These are phyloP conservation scores for Conticribra weissflogii DNA, from an alignment of 108 stramenopile genomes.

Conservation along the genomic window DNA sequence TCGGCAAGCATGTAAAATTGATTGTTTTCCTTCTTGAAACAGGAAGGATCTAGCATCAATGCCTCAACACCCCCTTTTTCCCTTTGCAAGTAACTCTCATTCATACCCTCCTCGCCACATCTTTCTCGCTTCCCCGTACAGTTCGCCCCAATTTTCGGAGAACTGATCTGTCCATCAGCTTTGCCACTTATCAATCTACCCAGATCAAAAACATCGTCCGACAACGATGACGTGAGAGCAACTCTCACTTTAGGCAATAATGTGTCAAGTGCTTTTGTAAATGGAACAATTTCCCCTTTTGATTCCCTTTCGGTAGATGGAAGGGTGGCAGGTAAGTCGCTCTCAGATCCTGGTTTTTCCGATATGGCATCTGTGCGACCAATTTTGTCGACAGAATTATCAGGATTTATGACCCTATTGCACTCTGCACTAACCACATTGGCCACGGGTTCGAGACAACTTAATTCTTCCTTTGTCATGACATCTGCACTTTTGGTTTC, in stretches of 20 bases:
- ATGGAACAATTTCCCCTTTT: neutral
- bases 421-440: too few relatives aligned
- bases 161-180: neutral
- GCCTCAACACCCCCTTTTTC: neutral
- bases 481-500: too few relatives aligned
- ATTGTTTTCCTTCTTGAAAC: neutral
- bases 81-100: too few relatives aligned
- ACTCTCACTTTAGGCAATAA: neutral
- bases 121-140: neutral
- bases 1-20: neutral
- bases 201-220: neutral
- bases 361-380: too few relatives aligned
- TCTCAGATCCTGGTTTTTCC: too few relatives aligned
- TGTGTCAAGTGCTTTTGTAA: neutral
- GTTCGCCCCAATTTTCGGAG: neutral
- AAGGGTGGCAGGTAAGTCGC: too few relatives aligned
- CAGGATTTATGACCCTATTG: too few relatives aligned
- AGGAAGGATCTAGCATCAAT: neutral
- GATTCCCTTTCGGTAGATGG: too few relatives aligned
- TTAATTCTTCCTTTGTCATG: too few relatives aligned
- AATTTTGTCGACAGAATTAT: too few relatives aligned
- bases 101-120: neutral
- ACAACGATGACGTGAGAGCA: neutral
- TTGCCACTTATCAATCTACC: neutral
- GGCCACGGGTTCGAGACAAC: too few relatives aligned